A percentile compares a stretch with the other conserved stretches of the same genome.
These are phyloP conservation scores for Coemansia sp. DNA, from an alignment of 192 early-diverging fungal genomes.

Conservation along the genomic window DNA sequence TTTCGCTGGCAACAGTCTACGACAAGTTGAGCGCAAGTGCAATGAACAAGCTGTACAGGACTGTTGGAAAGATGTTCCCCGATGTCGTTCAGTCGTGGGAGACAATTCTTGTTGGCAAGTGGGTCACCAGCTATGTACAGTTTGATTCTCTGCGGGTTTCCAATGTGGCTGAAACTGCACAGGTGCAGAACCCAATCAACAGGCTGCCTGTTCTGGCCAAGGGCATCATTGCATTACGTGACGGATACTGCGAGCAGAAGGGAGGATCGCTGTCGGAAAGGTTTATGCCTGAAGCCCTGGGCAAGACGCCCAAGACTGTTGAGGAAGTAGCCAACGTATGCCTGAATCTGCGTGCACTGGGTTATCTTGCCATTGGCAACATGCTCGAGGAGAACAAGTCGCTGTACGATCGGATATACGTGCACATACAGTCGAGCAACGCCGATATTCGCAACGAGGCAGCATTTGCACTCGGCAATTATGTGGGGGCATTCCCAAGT, in stretches of 20 bases:
- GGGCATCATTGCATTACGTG: constrained; percentile 33
- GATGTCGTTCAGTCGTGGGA: constrained; percentile 19
- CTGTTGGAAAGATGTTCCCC: constrained; percentile 24
- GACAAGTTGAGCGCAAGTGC: constrained; percentile 24
- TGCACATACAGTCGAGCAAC: constrained; percentile 12
- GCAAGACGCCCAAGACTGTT: constrained; percentile 7
- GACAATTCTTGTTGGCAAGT: constrained; percentile 9
- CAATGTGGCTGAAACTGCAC: constrained; percentile 16
- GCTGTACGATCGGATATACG: constrained; percentile 18
- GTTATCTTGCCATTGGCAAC: constrained; percentile 19
- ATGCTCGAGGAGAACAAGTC: constrained; percentile 11
- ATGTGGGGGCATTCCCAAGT: constrained; percentile 23
- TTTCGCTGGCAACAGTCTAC: constrained; percentile 28
- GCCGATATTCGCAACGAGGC: constrained; percentile 47
- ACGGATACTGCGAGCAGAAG: constrained; percentile 23
- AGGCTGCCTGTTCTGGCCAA: constrained; percentile 24
- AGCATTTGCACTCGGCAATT: constrained; percentile 35
- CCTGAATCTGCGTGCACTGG: constrained; percentile 40
- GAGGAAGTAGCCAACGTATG: constrained; percentile 17
- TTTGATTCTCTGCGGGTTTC: constrained; percentile 17
- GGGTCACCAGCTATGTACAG: constrained; percentile 14
- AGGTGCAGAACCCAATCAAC: constrained; percentile 31
- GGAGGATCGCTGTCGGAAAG: constrained; percentile 23
- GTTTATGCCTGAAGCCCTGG: constrained; percentile 17
- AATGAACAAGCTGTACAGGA: constrained; percentile 23